Evolutionary conservation across 176 grass and related monocot species (phyloP), one percentile per base, ranked within the genome.

Genomic region (Poa annua): DNA sequence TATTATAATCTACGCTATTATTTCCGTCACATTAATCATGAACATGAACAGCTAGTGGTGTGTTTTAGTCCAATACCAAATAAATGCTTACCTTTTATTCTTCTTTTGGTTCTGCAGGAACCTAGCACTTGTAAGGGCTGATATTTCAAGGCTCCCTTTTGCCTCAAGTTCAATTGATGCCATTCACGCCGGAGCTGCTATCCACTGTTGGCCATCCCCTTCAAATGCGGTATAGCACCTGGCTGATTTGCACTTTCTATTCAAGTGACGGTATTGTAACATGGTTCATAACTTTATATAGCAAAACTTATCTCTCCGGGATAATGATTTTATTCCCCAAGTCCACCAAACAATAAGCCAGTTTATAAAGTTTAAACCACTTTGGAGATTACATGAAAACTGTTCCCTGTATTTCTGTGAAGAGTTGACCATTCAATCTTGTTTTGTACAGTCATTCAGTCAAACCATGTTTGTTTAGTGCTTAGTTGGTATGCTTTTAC

Each of bases 121-220:
- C 76, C 89, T 95, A 17, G 92, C 92, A 73, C 96, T 98, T 42
- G 92, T 95, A 33, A 94, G 96, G 81, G 96, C 96, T 22, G 96
- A 98, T 85, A 88, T 98, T 86, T 94, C 92, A 5, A 93, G 95
- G 80, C 92, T 98, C 80, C 96, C 96, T 70, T 98, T 98, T n/a
- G 82, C 84, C 34, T 95, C 96, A 36, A 83, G 87, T 91, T 95
- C 92, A 63, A 49, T 98, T 82, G 92, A 95, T 76, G 95, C 92
- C 16, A 78, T 98, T 78, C 95, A 98, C 78, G 95, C 95, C 67
- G 95, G 95, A 82, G 95, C 95, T 38, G 95, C 95, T 53, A 83
- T 98, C 66, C 95, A 98, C 85, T 98, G 95, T 75, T 98, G 95
- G 96, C 92, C 96, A 45, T 98, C 90, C 81, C 96, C 92, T 88